phyloP scores from a whole-genome alignment of 306 rosid genomes.

The Lagenaria siceraria region DNA sequence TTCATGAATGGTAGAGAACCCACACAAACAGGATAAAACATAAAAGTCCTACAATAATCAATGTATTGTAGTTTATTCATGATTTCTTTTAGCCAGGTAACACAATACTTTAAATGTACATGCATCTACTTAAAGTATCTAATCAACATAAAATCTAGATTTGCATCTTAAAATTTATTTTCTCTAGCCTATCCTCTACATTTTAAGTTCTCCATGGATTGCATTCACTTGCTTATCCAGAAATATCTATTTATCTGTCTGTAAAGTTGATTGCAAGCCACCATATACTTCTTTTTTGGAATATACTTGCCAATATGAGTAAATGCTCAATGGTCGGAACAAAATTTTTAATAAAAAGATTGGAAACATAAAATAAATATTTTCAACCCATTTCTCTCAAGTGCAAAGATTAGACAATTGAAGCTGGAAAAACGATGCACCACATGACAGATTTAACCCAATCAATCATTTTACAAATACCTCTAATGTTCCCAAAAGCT shows the following conservation, averaged over 20 bases:
- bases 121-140: not conserved
- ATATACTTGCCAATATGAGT: not conserved
- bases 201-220: not conserved
- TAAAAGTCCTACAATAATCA: not conserved
- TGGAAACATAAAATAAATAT: not conserved
- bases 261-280: not conserved
- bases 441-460: not conserved
- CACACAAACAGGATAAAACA: not conserved
- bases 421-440: not conserved
- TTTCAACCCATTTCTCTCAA: not conserved
- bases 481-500: slow-evolving; percentile 92
- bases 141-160: not conserved
- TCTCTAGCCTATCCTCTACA: not conserved
- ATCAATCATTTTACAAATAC: slow-evolving; percentile 23
- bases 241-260: not conserved
- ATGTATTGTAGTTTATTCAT: not conserved
- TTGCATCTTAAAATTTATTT: not conserved
- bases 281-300: not conserved
- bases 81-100: not conserved
- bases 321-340: not conserved
- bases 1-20: not conserved
- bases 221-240: not conserved
- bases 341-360: not conserved
- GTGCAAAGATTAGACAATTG: not conserved
- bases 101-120: not conserved